Evolutionary conservation across 2,329 filamentous ascomycete genomes (phyloP).

Genomic region (Colletotrichum spaethianum): DNA sequence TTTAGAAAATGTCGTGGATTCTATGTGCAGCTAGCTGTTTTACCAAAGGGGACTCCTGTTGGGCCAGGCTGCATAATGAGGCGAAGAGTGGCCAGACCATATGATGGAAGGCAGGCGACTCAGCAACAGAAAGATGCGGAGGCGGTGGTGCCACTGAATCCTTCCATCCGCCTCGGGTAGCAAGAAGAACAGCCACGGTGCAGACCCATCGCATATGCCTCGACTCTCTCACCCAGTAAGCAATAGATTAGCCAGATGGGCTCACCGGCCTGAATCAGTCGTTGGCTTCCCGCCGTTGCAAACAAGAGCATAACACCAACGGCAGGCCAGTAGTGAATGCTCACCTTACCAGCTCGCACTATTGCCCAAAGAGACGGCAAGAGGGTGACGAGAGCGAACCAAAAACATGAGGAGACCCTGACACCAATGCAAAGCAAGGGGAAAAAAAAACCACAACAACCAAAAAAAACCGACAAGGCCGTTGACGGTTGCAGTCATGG

Average conservation of each 20-base stretch:
- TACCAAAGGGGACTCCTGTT: not conserved
- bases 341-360: not conserved
- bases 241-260: not conserved
- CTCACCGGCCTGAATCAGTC: not conserved
- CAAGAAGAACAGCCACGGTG: not conserved
- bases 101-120: not conserved
- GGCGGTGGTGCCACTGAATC: not conserved
- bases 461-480: no score
- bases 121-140: not conserved
- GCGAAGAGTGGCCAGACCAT: not conserved
- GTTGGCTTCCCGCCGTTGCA: not conserved
- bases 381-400: no score
- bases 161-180: not conserved
- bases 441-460: no score
- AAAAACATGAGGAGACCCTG: no score
- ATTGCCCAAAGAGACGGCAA: no score
- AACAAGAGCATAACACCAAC: not conserved
- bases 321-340: not conserved
- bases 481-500: not conserved
- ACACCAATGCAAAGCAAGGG: no score
- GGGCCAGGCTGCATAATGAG: not conserved
- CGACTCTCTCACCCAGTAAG: no score
- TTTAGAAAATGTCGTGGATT: not conserved
- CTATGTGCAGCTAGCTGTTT: not conserved
- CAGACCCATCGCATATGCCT: not conserved